Evolutionary conservation across 257 asterid species (phyloP).

Genomic region (Echites panduratus): DNA sequence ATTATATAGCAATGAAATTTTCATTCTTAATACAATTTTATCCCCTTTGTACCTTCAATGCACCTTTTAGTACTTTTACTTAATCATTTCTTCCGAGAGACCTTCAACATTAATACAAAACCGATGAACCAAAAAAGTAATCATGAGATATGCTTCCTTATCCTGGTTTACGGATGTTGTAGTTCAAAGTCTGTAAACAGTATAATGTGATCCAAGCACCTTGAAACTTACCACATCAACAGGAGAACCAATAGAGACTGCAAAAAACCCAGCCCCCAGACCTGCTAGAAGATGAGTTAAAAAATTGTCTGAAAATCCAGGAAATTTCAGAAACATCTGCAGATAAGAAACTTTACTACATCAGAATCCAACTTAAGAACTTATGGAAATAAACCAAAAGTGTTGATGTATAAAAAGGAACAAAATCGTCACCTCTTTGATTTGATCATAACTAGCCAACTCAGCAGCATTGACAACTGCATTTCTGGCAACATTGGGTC

Average conservation of each 20-base stretch:
- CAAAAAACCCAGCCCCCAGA: constrained; percentile 93
- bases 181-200: background rate
- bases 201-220: background rate
- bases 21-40: background rate
- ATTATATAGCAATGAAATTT: background rate
- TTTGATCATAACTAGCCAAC: constrained; percentile 86
- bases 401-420: constrained; percentile 1
- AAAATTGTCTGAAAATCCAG: constrained; percentile 74
- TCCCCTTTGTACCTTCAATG: background rate
- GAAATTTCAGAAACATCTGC: constrained; percentile 66
- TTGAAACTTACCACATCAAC: constrained; percentile 74
- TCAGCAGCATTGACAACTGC: constrained; percentile 93
- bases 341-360: constrained; percentile 5
- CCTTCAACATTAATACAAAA: background rate
- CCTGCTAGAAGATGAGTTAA: constrained; percentile 85
- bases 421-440: constrained; percentile 58
- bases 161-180: background rate
- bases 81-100: background rate
- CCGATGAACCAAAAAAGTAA: background rate
- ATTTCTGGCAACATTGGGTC: constrained; percentile 88
- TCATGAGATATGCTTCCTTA: background rate
- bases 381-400: background rate
- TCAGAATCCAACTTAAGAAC: constrained; percentile 5
- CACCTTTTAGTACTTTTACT: background rate
- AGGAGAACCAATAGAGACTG: constrained; percentile 93